Evolutionary conservation across 1,284 basidiomycete species (phyloP).

Genomic region (Erythrobasidium hasegawianum): DNA sequence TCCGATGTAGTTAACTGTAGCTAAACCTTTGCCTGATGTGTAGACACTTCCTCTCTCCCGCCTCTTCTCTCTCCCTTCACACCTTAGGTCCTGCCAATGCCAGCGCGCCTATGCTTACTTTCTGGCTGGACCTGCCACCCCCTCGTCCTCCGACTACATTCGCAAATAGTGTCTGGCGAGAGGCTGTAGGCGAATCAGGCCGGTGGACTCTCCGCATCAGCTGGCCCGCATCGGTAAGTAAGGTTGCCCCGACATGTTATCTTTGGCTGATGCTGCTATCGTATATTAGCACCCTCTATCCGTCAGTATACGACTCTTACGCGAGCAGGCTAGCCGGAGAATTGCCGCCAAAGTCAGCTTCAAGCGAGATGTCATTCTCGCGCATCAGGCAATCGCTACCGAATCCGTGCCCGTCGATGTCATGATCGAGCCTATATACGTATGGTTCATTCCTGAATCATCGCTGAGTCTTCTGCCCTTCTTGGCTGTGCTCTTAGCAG

Average conservation of each 20-base stretch:
- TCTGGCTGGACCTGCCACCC: background rate
- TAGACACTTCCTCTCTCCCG: background rate
- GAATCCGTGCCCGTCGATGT: background rate
- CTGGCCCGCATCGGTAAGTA: conserved; percentile 31
- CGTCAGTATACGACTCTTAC: conserved; percentile 4
- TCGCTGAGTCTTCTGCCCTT: conserved; percentile 4
- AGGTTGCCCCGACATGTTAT: too few species aligned
- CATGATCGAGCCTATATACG: conserved; percentile 17
- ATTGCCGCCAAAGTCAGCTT: background rate
- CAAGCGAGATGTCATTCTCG: background rate
- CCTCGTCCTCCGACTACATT: too few species aligned
- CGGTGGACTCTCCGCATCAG: conserved; percentile 14
- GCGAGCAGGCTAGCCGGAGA: background rate
- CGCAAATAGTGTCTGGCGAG: background rate
- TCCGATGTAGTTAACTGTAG: background rate
- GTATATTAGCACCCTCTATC: background rate
- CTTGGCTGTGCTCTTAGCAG: background rate
- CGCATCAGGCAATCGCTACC: background rate
- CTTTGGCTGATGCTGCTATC: background rate
- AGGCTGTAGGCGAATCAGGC: background rate
- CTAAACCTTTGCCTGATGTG: background rate
- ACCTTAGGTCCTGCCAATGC: background rate
- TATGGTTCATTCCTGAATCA: conserved; percentile 11
- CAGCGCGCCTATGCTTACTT: background rate
- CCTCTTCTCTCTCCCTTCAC: too few species aligned